phyloP scores from a whole-genome alignment of 2,329 filamentous ascomycete genomes.

The Stagonosporopsis vannaccii region DNA sequence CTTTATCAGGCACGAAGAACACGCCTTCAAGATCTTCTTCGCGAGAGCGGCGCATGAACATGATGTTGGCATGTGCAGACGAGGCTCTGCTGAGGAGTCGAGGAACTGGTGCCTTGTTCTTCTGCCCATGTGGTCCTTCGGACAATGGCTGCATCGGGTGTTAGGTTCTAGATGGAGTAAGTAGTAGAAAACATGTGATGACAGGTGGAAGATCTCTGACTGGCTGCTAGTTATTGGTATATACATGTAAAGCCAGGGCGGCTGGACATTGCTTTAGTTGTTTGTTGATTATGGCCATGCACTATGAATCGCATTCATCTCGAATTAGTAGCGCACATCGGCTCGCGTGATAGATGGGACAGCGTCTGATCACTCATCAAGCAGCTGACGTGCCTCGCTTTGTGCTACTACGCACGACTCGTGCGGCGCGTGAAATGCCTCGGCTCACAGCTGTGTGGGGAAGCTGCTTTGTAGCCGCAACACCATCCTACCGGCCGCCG shows the following conservation, averaged over 20 bases:
- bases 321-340: not conserved
- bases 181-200: not conserved
- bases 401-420: constrained; percentile 21
- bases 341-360: not conserved
- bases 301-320: not conserved
- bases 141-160: no score
- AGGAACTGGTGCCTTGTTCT: no score
- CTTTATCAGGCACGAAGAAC: no score
- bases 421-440: constrained; percentile 29
- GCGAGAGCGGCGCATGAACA: no score
- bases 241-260: no score
- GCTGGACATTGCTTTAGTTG: no score
- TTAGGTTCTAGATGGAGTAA: no score
- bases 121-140: no score
- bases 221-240: not conserved
- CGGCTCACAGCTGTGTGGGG: constrained; percentile 24
- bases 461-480: constrained; percentile 16
- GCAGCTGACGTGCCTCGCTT: constrained; percentile 17
- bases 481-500: constrained; percentile 18
- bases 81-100: no score
- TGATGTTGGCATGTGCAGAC: no score
- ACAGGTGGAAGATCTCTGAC: not conserved
- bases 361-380: constrained; percentile 5
- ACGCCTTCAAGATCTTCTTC: no score
- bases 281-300: no score